These are phyloP conservation scores for Dendrobium officinale DNA, from an alignment of 106 monocot species.

Conservation along the genomic window DNA sequence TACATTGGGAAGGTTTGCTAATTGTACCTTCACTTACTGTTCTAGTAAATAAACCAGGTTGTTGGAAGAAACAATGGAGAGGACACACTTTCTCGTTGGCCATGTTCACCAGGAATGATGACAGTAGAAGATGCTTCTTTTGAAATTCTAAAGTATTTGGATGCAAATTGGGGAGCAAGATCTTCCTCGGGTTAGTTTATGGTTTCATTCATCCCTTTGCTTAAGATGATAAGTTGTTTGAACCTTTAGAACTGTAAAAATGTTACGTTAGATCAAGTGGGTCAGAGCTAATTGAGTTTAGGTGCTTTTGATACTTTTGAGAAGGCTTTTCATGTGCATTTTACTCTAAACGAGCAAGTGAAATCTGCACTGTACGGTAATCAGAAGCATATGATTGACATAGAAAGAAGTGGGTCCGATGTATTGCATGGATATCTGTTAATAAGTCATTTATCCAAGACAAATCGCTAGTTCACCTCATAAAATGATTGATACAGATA, in stretches of 20 bases:
- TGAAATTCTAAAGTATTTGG: constrained; percentile 72
- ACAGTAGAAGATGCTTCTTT: constrained; percentile 78
- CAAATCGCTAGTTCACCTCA: too few relatives aligned
- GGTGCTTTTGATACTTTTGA: neutral
- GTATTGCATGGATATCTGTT: too few relatives aligned
- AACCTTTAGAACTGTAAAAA: neutral
- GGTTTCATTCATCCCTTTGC: neutral
- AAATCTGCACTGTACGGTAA: too few relatives aligned
- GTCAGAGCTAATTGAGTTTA: neutral
- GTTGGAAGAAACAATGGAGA: constrained; percentile 95
- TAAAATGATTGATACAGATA: too few relatives aligned
- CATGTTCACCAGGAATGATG: constrained; percentile 64
- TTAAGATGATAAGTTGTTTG: neutral
- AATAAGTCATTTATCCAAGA: too few relatives aligned
- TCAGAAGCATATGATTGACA: too few relatives aligned
- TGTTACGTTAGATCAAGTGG: neutral
- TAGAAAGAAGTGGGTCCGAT: too few relatives aligned
- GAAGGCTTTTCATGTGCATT: too few relatives aligned
- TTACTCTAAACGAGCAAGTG: too few relatives aligned
- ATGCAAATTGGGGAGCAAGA: constrained; percentile 70
- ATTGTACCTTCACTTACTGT: neutral
- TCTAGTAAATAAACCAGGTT: constrained; percentile 30
- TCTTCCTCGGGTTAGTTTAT: constrained; percentile 64
- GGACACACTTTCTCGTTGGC: constrained; percentile 94
- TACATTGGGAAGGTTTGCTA: neutral